Evolutionary conservation across 805 yeast genomes (phyloP), one percentile per base, ranked within the genome.

Genomic region (Cyberlindnera galapagoensis): DNA sequence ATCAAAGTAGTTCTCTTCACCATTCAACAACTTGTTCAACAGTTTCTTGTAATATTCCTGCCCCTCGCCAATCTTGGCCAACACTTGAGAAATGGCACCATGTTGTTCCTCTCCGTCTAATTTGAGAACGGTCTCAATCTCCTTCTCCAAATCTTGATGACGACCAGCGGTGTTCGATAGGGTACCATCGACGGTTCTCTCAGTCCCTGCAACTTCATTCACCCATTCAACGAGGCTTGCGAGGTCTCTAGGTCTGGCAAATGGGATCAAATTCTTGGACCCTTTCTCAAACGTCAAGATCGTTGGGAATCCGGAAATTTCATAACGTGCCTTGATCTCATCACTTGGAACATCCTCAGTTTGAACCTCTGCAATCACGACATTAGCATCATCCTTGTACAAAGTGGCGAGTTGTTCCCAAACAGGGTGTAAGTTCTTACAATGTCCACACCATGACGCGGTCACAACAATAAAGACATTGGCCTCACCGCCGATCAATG

Each of bases 221-320:
- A 82, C 62, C 56, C 72, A 79, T 30, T 63, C 63, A 25, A 76
- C 69, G 14, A 83, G 59, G n/a, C 66, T 59, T 9, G 69, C 69
- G 18, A 67, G 42, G 34, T 62, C 66, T 43, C 80, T 56, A 7
- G 46, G 47, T 7, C 74, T 73, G n/a, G 36, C 33, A 25, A 34
- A 47, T 37, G 9, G 44, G 33, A 31, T 42, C 19, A 9, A n/a
- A 9, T 15, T 6, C 6, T 24, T 17, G n/a, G 23, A 12, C 9
- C 21, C 26, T 15, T 32, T 42, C 33, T 59, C 56, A 40, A 76
- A 63, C 25, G 57, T 65, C 13, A 75, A 44, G 7, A 77, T 56
- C 0, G 77, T 62, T 22, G 85, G 85, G 49, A 62, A 65, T 8
- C 60, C 54, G n/a, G 51, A 35, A 24, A 76, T 56, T 2, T 57